phyloP scores from a whole-genome alignment of 163 green algal species.

The Scenedesmus sp. region DNA sequence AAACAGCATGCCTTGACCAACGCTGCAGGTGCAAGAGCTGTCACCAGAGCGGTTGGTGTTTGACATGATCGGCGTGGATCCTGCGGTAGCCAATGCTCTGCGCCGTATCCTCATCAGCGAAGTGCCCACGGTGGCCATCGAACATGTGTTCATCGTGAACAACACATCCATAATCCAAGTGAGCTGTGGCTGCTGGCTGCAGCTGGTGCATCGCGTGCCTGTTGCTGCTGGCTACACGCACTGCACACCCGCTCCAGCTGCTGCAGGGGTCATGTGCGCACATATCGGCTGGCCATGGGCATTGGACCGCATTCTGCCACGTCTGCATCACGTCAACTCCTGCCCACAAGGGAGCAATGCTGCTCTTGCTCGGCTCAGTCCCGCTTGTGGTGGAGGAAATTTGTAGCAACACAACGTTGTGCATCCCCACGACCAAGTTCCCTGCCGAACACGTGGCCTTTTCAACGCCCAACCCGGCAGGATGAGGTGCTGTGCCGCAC shows the following conservation, averaged over 20 bases:
- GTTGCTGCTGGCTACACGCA: too few species aligned
- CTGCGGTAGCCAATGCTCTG: slow-evolving; percentile 94
- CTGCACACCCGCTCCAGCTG: too few species aligned
- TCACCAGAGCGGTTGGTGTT: slow-evolving; percentile 84
- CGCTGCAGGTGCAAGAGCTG: background rate
- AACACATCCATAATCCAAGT: slow-evolving; percentile 98
- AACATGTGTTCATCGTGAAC: slow-evolving; percentile 98
- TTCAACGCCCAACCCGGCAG: slow-evolving; percentile 52
- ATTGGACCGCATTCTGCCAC: too few species aligned
- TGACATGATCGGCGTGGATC: slow-evolving; percentile 91
- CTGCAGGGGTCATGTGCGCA: too few species aligned
- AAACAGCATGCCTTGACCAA: background rate
- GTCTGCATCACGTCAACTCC: too few species aligned
- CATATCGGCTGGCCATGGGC: too few species aligned
- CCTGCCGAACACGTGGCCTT: background rate
- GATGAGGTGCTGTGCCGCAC: slow-evolving; percentile 95
- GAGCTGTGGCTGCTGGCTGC: background rate
- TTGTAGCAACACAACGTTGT: too few species aligned
- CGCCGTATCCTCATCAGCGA: slow-evolving; percentile 96
- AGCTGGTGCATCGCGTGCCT: too few species aligned
- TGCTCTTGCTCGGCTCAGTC: too few species aligned
- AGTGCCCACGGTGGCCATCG: slow-evolving; percentile 97
- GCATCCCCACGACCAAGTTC: too few species aligned
- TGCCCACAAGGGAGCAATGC: too few species aligned
- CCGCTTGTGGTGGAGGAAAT: too few species aligned